A percentile compares a stretch with the other conserved stretches of the same genome.
Evolutionary conservation across 768 basidiomycete species (phyloP).

Genomic region (Sarcodon sp.): DNA sequence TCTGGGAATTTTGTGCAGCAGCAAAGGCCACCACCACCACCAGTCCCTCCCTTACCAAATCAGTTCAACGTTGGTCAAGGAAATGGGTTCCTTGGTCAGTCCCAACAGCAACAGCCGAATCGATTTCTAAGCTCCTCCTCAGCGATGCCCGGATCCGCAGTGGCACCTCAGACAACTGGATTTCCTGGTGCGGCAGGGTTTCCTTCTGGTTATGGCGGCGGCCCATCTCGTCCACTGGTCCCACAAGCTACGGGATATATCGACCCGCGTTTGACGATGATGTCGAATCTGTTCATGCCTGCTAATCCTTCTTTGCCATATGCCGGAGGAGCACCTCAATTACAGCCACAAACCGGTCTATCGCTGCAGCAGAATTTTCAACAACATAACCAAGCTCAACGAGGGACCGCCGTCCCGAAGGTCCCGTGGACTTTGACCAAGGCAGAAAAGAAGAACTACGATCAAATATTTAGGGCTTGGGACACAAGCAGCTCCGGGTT

Average conservation of each 20-base stretch:
- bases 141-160: slow-evolving; percentile 26
- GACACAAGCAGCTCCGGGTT: slow-evolving; percentile 72
- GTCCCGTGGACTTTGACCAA: slow-evolving; percentile 82
- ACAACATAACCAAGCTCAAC: slow-evolving; percentile 68
- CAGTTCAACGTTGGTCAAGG: slow-evolving; percentile 30
- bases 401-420: slow-evolving; percentile 50
- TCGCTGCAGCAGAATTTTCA: slow-evolving; percentile 78
- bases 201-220: slow-evolving; percentile 5
- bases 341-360: slow-evolving; percentile 39
- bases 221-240: slow-evolving; percentile 29
- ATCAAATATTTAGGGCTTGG: slow-evolving; percentile 97
- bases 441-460: slow-evolving; percentile 92
- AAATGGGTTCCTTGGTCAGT: slow-evolving; percentile 27
- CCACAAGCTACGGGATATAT: slow-evolving; percentile 72
- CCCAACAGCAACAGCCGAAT: slow-evolving; percentile 20
- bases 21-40: slow-evolving; percentile 38
- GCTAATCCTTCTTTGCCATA: slow-evolving; percentile 48
- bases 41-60: slow-evolving; percentile 50
- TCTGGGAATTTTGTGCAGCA: slow-evolving; percentile 23
- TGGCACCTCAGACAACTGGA: slow-evolving; percentile 45
- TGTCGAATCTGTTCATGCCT: slow-evolving; percentile 91
- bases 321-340: slow-evolving; percentile 49
- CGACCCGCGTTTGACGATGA: slow-evolving; percentile 77
- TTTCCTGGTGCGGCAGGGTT: slow-evolving; percentile 27
- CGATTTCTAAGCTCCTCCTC: slow-evolving; percentile 49